These are phyloP conservation scores for Neohortaea acidophila DNA, from an alignment of 495 filamentous ascomycete genomes.

Conservation along the genomic window DNA sequence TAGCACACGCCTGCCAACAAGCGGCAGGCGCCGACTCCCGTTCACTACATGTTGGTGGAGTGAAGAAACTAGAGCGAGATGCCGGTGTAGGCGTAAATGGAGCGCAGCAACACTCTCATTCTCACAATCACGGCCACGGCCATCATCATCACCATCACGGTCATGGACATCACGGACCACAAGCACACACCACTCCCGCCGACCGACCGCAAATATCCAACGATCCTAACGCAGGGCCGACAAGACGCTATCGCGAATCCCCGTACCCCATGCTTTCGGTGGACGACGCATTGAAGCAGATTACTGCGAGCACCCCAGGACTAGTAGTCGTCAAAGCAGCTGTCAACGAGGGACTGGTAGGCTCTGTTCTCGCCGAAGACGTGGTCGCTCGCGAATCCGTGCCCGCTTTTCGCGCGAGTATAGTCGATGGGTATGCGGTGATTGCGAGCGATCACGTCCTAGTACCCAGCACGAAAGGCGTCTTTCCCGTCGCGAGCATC, in stretches of 20 bases:
- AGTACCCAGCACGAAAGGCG: slow-evolving; percentile 44
- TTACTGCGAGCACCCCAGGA: slow-evolving; percentile 51
- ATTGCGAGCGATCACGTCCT: slow-evolving; percentile 38
- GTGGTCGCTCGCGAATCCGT: slow-evolving; percentile 67
- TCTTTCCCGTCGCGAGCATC: slow-evolving; percentile 73
- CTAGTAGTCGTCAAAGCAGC: slow-evolving; percentile 39
- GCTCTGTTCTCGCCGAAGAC: slow-evolving; percentile 67
- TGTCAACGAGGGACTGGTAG: slow-evolving; percentile 50
- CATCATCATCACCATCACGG: slow-evolving; percentile 50
- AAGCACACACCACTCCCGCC: slow-evolving; percentile 52
- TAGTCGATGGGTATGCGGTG: slow-evolving; percentile 93
- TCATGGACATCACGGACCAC: slow-evolving; percentile 43
- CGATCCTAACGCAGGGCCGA: slow-evolving; percentile 65
- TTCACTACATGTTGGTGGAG: slow-evolving; percentile 60
- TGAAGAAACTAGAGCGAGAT: slow-evolving; percentile 70
- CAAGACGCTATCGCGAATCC: slow-evolving; percentile 60
- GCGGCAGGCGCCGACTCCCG: slow-evolving; percentile 72
- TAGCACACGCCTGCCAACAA: slow-evolving; percentile 88
- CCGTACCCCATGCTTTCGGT: slow-evolving; percentile 90
- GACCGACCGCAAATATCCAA: slow-evolving; percentile 52
- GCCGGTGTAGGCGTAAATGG: slow-evolving; percentile 41
- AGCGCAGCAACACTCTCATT: slow-evolving; percentile 32
- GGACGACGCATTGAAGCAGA: slow-evolving; percentile 57
- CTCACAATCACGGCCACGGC: slow-evolving; percentile 41
- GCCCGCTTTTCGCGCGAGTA: slow-evolving; percentile 86